These are phyloP conservation scores for Aspergillus viridinutans DNA, from an alignment of 2,329 filamentous ascomycete genomes.

Conservation along the genomic window DNA sequence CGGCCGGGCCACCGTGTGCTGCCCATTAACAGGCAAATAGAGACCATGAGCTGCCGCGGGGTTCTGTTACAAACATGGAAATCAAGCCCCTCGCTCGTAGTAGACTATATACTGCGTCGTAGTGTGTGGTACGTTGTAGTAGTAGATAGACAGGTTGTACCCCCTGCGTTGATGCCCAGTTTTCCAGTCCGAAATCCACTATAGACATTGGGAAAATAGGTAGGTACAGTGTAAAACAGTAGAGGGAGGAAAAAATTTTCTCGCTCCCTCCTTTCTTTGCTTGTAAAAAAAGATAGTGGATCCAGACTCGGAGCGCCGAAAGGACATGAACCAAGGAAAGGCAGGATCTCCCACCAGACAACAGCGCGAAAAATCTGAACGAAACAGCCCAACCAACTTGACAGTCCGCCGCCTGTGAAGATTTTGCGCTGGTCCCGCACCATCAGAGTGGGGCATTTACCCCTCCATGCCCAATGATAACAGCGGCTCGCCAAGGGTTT, in stretches of 20 bases:
- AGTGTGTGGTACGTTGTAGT: background rate
- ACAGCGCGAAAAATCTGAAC: slow-evolving; percentile 4
- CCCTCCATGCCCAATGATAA: slow-evolving; percentile 28
- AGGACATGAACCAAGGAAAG: slow-evolving; percentile 26
- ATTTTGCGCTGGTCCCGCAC: slow-evolving; percentile 29
- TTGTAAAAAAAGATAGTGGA: slow-evolving; percentile 24
- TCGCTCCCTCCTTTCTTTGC: background rate
- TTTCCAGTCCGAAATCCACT: slow-evolving; percentile 18
- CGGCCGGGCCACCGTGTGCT: slow-evolving; percentile 12
- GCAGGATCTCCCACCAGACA: slow-evolving; percentile 1
- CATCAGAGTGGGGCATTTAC: slow-evolving; percentile 22
- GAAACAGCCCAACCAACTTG: slow-evolving; percentile 7
- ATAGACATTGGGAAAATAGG: slow-evolving; percentile 6
- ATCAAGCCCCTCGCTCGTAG: slow-evolving; percentile 5
- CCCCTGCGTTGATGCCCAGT: slow-evolving; percentile 39
- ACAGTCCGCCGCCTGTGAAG: slow-evolving; percentile 25
- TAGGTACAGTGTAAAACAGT: background rate
- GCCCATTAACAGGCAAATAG: slow-evolving; percentile 11
- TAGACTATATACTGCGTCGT: background rate
- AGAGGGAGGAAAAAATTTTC: background rate
- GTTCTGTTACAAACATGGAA: slow-evolving; percentile 19
- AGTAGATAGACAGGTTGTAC: background rate
- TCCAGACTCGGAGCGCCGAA: slow-evolving; percentile 15
- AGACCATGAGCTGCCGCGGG: slow-evolving; percentile 17
- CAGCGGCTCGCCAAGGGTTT: slow-evolving; percentile 26